Evolutionary conservation across 129 eudicot species (phyloP).

Genomic region (Flaveria ramosissima): DNA sequence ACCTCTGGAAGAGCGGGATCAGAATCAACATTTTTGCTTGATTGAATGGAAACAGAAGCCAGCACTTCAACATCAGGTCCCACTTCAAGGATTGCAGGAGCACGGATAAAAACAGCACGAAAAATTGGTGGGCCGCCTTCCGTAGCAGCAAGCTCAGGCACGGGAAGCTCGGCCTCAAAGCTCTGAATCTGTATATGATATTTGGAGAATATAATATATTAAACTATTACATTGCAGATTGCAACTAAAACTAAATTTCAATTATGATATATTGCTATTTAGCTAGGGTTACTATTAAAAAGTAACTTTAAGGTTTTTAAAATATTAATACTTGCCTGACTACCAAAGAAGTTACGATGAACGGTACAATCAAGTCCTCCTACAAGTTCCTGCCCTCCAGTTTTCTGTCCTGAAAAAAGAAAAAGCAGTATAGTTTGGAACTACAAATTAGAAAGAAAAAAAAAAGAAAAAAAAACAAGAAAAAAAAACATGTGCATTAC

Average conservation of each 20-base stretch:
- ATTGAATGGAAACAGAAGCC: constrained; percentile 65
- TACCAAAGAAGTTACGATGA: constrained; percentile 93
- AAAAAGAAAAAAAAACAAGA: not conserved
- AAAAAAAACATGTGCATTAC: not conserved
- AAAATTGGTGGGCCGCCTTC: constrained; percentile 98
- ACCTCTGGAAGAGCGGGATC: constrained; percentile 55
- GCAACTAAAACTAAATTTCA: not conserved
- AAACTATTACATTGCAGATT: not conserved
- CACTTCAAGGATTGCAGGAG: constrained; percentile 93
- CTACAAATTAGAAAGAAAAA: not conserved
- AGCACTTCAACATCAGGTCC: constrained; percentile 90
- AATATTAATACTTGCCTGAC: constrained; percentile 60
- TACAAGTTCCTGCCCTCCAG: constrained; percentile 87
- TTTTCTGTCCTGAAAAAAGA: constrained; percentile 78
- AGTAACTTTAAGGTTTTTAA: not conserved
- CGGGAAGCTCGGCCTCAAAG: constrained; percentile 78
- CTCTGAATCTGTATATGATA: constrained; percentile 65
- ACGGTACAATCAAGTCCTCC: constrained; percentile 98
- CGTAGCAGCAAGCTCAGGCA: constrained; percentile 65
- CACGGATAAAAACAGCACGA: constrained; percentile 93
- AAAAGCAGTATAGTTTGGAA: not conserved
- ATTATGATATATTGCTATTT: not conserved
- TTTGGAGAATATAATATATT: not conserved
- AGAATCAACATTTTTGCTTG: constrained; percentile 33
- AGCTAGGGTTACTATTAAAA: not conserved